Base-by-base conservation (phyloP, 768 basidiomycete genomes). In the Trametes gibbosa region DNA sequence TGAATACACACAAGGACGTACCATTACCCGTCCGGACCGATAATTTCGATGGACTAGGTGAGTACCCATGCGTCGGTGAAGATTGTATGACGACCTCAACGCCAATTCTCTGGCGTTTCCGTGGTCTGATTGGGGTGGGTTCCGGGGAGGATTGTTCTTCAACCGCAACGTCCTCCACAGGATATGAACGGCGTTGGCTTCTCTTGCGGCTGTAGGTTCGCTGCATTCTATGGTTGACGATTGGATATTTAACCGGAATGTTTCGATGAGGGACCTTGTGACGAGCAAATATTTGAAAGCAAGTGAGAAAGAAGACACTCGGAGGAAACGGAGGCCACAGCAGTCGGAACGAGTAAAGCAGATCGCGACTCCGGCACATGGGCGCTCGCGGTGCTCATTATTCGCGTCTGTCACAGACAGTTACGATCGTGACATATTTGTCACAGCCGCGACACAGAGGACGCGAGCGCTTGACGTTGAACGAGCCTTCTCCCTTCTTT, bases 191-290 rank as follows among this genome's bases (percentile, higher is more conserved):
- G 27, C 68, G 66, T 35, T 72, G 68, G 9, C 63, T 58, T 21
- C 68, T 64, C 54, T 70, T 72, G 37, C 69, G 69, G 45, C 73
- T 72, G 57, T 78, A 78, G 1, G 72, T 74, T 40, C 75, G 68
- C 49, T 72, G 68, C 75, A 76, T 74, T n/a, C n/a, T n/a, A n/a
- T n/a, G n/a, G n/a, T n/a, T n/a, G n/a, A n/a, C n/a, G n/a, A n/a
- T n/a, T n/a, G n/a, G n/a, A n/a, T n/a, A n/a, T n/a, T n/a, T n/a
- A n/a, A n/a, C n/a, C n/a, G n/a, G 8, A 13, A 34, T 1, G n/a
- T 14, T 8, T 17, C 16, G 32, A 39, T 13, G 24, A 13, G 34
- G 19, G 3, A 21, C 35, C 12, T 10, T 1, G 12, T 12, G 37
- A 4, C 29, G 25, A 2, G 50, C 24, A 37, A 21, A 47, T 10